A percentile compares a stretch with the other conserved stretches of the same genome.
Evolutionary conservation across 2,329 filamentous ascomycete genomes (phyloP).

Genomic region (Rhynchosporium secalis): DNA sequence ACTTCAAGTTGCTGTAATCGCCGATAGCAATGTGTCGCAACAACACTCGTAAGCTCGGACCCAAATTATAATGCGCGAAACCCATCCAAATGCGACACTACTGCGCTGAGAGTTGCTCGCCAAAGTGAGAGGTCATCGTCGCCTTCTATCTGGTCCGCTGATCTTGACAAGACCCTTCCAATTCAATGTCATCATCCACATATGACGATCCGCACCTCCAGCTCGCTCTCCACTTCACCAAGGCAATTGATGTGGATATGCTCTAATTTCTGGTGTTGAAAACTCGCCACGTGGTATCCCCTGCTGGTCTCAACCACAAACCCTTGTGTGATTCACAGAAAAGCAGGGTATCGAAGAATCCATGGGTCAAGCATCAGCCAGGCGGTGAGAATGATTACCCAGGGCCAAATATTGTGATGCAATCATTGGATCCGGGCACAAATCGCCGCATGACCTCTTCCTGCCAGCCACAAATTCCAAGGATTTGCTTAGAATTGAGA

Average conservation of each 20-base stretch:
- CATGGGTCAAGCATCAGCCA: not conserved
- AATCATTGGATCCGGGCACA: not conserved
- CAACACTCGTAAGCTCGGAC: too few species aligned
- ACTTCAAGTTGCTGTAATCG: too few species aligned
- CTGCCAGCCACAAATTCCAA: not conserved
- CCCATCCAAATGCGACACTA: too few species aligned
- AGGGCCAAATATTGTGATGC: constrained; percentile 5
- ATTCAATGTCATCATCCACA: constrained; percentile 6
- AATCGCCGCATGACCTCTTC: constrained; percentile 2
- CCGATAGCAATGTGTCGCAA: too few species aligned
- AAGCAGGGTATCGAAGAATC: not conserved
- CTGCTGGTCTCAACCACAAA: not conserved
- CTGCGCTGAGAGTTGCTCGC: too few species aligned
- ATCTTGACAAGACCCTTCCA: not conserved
- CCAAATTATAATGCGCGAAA: too few species aligned
- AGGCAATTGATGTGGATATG: not conserved
- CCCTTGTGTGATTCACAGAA: not conserved
- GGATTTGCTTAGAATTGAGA: not conserved
- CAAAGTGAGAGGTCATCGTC: not conserved
- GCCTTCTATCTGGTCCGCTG: not conserved
- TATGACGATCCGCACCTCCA: not conserved
- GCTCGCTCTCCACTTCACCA: not conserved
- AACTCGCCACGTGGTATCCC: constrained; percentile 7
- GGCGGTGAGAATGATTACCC: constrained; percentile 3
- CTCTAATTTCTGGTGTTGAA: constrained; percentile 2